phyloP scores from a whole-genome alignment of 2,329 filamentous ascomycete genomes.

The Lecanosticta acicola region DNA sequence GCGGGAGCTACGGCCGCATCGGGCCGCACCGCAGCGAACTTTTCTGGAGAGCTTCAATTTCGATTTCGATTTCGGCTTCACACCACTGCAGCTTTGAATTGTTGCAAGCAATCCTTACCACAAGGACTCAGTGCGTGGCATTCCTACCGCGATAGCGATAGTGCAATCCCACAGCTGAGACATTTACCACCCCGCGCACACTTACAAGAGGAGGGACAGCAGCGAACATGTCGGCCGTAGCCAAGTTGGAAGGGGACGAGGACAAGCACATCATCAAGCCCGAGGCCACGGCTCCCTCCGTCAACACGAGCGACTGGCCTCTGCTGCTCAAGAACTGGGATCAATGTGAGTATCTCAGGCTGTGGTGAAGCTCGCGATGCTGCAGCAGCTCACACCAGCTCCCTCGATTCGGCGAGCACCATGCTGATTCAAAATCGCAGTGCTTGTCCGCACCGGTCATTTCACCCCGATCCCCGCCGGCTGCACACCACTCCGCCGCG shows the following conservation, averaged over 20 bases:
- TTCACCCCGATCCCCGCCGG: conserved; percentile 95
- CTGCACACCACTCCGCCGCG: conserved; percentile 83
- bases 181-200: not conserved
- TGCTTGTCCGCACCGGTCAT: conserved; percentile 88
- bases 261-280: conserved; percentile 88
- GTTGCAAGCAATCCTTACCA: conserved; percentile 8
- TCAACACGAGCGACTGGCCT: conserved; percentile 88
- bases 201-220: not conserved
- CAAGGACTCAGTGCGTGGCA: conserved; percentile 12
- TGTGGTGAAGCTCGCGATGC: not conserved
- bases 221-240: conserved; percentile 26
- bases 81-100: not conserved
- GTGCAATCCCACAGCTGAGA: conserved; percentile 11
- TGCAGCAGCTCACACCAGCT: too few relatives aligned
- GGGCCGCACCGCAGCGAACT: too few relatives aligned
- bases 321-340: conserved; percentile 94
- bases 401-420: too few relatives aligned
- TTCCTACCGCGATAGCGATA: conserved; percentile 11
- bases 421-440: conserved; percentile 40
- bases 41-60: not conserved
- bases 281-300: conserved; percentile 67
- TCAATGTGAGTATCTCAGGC: conserved; percentile 68
- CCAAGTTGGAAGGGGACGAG: conserved; percentile 39
- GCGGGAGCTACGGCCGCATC: too few relatives aligned
- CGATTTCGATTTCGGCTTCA: not conserved